phyloP scores from a whole-genome alignment of 495 filamentous ascomycete species.

The Penicillium diatomitis region DNA sequence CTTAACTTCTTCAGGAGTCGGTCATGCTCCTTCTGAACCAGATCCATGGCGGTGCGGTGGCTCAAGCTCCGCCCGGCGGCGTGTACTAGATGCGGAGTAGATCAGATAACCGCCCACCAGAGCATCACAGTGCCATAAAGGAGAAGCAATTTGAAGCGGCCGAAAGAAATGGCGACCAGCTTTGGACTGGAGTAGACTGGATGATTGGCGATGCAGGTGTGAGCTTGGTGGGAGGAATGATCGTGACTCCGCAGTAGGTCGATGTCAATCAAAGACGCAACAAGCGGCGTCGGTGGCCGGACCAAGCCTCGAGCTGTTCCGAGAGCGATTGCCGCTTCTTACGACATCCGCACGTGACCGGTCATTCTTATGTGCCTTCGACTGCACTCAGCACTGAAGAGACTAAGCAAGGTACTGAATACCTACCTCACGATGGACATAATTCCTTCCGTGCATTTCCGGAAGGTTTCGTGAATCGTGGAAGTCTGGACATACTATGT shows the following conservation, averaged over 20 bases:
- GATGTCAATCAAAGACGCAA: neutral
- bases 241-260: neutral
- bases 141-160: neutral
- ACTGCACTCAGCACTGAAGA: neutral
- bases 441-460: too few relatives aligned
- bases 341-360: slow-evolving; percentile 16
- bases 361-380: neutral
- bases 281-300: neutral
- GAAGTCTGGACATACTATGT: too few relatives aligned
- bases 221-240: neutral
- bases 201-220: neutral
- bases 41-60: slow-evolving; percentile 47
- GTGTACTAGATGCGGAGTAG: slow-evolving; percentile 11
- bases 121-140: slow-evolving; percentile 9
- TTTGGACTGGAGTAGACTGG: neutral
- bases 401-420: too few relatives aligned
- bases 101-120: slow-evolving; percentile 20
- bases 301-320: slow-evolving; percentile 6
- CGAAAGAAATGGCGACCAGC: neutral
- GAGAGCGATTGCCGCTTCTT: slow-evolving; percentile 11
- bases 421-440: too few relatives aligned
- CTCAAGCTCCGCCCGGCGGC: neutral
- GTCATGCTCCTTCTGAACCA: slow-evolving; percentile 63
- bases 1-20: slow-evolving; percentile 61
- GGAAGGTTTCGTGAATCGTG: too few relatives aligned